phyloP scores from a whole-genome alignment of 331 rosid genomes.

The Acacia pycnantha region DNA sequence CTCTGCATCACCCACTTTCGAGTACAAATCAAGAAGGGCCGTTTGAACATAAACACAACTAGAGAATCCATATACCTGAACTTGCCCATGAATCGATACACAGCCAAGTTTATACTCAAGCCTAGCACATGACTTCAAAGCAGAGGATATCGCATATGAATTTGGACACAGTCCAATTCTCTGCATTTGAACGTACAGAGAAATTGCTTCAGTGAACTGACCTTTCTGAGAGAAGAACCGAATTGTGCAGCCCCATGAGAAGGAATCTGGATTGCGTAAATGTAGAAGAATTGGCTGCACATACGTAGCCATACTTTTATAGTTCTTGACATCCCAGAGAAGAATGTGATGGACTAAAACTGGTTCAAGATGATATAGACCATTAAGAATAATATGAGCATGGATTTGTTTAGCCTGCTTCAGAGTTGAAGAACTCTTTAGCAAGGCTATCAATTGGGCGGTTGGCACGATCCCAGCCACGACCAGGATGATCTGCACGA shows the following conservation, averaged over 20 bases:
- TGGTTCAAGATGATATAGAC: slow-evolving; percentile 29
- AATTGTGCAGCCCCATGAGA: slow-evolving; percentile 69
- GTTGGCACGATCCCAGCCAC: too few relatives aligned
- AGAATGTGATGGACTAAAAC: slow-evolving; percentile 45
- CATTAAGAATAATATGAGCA: slow-evolving; percentile 37
- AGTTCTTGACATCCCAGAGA: slow-evolving; percentile 36
- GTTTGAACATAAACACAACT: slow-evolving; percentile 72
- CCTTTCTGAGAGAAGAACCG: slow-evolving; percentile 69
- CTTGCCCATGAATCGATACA: slow-evolving; percentile 65
- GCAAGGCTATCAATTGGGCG: slow-evolving; percentile 27
- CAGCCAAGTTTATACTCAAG: slow-evolving; percentile 40
- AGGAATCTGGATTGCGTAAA: slow-evolving; percentile 56
- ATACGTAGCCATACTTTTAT: slow-evolving; percentile 41
- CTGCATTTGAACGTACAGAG: slow-evolving; percentile 61
- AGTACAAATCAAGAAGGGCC: slow-evolving; percentile 59
- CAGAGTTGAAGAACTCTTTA: slow-evolving; percentile 33
- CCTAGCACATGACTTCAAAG: slow-evolving; percentile 68
- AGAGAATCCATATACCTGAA: slow-evolving; percentile 50
- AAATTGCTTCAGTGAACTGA: slow-evolving; percentile 58
- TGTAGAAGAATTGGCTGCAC: slow-evolving; percentile 46
- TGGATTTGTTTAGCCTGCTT: slow-evolving; percentile 48
- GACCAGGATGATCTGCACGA: too few relatives aligned
- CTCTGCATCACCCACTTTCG: slow-evolving; percentile 50
- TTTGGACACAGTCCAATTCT: slow-evolving; percentile 55
- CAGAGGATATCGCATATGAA: slow-evolving; percentile 67